Percentiles rank a stretch among this genome's conserved stretches.
Conservation (phyloP, 106 monocot species). For the Amphibolis antarctica region DNA sequence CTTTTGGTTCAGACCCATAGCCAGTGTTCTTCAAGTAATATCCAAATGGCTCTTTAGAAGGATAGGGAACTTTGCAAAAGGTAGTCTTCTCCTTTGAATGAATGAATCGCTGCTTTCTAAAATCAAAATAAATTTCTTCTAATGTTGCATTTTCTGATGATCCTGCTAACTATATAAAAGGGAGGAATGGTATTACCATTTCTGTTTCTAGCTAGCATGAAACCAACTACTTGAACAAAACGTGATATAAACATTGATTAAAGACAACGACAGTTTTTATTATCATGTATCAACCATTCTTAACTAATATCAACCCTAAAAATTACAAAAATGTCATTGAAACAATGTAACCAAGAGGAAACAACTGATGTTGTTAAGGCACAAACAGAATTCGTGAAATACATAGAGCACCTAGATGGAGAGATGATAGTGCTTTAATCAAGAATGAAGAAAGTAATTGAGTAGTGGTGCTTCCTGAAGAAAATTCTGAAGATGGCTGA, state of each 20-base stretch:
- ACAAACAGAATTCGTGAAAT: too few species aligned
- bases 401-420: too few species aligned
- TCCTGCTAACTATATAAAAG: slow-evolving; percentile 34
- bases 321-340: neutral
- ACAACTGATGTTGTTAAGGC: too few species aligned
- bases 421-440: too few species aligned
- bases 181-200: neutral
- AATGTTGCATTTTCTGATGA: slow-evolving; percentile 23
- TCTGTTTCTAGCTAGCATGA: neutral
- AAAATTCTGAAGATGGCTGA: too few species aligned
- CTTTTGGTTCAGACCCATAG: slow-evolving; percentile 93
- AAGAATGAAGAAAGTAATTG: too few species aligned
- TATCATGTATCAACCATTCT: too few species aligned
- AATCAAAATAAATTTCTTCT: slow-evolving; percentile 95
- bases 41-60: slow-evolving; percentile 87
- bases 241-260: neutral
- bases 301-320: too few species aligned
- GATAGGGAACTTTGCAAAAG: slow-evolving; percentile 78
- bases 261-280: neutral
- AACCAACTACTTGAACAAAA: neutral
- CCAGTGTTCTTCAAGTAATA: slow-evolving; percentile 80
- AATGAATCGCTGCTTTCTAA: slow-evolving; percentile 88
- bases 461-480: too few species aligned
- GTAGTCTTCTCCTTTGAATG: slow-evolving; percentile 54
- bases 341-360: too few species aligned